Evolutionary conservation across 2,329 filamentous ascomycete species (phyloP), one percentile per base, ranked within the genome.

Genomic region (Alternaria tenuissima): DNA sequence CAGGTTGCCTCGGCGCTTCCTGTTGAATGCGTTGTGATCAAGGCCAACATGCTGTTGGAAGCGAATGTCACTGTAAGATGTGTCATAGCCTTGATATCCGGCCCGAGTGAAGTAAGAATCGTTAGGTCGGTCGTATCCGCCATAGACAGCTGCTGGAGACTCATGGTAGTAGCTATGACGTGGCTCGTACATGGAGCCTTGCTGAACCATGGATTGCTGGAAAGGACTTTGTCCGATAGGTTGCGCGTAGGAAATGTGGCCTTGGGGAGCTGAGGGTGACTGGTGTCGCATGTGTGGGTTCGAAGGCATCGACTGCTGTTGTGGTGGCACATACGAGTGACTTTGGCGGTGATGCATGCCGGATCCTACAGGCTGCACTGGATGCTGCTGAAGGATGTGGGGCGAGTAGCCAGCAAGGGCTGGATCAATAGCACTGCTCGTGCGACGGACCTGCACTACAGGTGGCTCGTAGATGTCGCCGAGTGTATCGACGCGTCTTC

Each of bases 1-100:
- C 3, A 97, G 83, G 72, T 97, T 97, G 1, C 93, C 93, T 39
- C 93, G 86, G 53, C 93, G 85, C 76, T 84, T 82, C 70, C 85
- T 68, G 60, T 85, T 76, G 63, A 75, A 76, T 1, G 64, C 61
- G 34, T 66, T 71, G n/a, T 71, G 70, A 36, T 76, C 72, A 11
- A 71, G 59, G 20, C 69, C 69, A 9, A 74, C 55, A 18, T 69
- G 61, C 28, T 70, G 65, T 42, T 78, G 75, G 56, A 77, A 78
- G 20, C 67, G 68, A 49, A 73, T 73, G 39, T 72, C 69, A 34
- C 67, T 59, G 41, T 72, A 71, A 6, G 57, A 30, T 9, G 58
- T 55, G 7, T 72, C 67, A 43, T 76, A 74, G 16, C 56, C 53
- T 14, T 60, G 56, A 39, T 71, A 74, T 12, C 54, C 34, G 34